phyloP scores from a whole-genome alignment of 23 red algal species.

The Gracilaria domingensis region DNA sequence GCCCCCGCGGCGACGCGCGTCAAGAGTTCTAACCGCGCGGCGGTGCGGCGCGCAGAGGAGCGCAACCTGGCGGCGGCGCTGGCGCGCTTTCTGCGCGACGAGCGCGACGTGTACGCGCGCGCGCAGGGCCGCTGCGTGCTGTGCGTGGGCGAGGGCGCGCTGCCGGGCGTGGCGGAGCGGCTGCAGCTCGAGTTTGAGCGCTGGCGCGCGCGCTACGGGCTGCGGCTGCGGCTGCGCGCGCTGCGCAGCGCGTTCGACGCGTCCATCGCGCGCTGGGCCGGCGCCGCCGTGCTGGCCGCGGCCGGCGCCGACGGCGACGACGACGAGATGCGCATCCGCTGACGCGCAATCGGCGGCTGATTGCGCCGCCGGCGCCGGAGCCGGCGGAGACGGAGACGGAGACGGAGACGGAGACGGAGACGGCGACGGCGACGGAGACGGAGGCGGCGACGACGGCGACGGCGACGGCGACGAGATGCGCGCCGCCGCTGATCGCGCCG shows the following conservation, averaged over 20 bases:
- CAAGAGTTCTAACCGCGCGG: no score
- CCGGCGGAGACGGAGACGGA: background rate
- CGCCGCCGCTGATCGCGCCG: no score
- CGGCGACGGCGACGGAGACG: no score
- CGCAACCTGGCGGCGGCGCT: background rate
- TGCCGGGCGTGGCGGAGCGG: background rate
- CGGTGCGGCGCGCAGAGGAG: no score
- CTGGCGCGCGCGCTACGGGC: background rate
- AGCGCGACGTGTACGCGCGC: slow-evolving; percentile 13
- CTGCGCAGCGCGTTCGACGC: background rate
- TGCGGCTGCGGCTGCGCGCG: background rate
- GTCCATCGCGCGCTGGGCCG: background rate
- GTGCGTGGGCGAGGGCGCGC: slow-evolving; percentile 1
- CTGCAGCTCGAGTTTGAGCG: slow-evolving; percentile 16
- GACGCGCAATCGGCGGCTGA: background rate
- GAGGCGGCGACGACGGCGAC: no score
- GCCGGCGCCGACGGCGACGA: background rate
- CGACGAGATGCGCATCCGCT: background rate
- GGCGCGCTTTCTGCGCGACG: background rate
- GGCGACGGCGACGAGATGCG: no score
- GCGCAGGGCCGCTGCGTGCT: background rate
- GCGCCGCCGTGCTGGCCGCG: background rate
- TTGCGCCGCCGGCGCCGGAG: no score
- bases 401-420: no score
- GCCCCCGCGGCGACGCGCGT: no score